Evolutionary conservation across 495 filamentous ascomycete genomes (phyloP).

Genomic region (Penicillium daleae): DNA sequence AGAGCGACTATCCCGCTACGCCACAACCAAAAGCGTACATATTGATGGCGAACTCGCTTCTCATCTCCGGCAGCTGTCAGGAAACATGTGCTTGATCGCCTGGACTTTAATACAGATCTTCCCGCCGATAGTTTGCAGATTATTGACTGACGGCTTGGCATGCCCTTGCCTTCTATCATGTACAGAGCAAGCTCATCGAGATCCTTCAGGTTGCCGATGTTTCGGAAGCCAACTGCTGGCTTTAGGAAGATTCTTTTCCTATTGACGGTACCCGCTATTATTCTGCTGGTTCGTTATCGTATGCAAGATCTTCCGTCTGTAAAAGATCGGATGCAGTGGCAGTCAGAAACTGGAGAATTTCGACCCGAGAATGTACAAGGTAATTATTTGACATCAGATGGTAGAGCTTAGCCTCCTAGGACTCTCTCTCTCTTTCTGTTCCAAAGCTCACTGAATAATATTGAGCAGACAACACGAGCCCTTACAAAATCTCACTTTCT

Average conservation of each 20-base stretch:
- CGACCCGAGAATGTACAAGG: neutral
- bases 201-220: neutral
- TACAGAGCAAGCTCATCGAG: neutral
- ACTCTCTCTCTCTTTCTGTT: neutral
- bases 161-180: neutral
- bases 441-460: neutral
- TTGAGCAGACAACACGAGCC: neutral
- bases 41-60: neutral
- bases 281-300: slow-evolving; percentile 2
- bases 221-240: neutral
- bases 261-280: neutral
- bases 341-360: neutral
- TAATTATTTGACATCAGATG: neutral
- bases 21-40: neutral
- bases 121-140: neutral
- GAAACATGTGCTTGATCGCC: neutral
- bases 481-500: neutral
- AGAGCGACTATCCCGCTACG: neutral
- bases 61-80: neutral
- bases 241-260: neutral
- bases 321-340: neutral
- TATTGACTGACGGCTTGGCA: neutral
- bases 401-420: neutral
- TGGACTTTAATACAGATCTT: neutral
- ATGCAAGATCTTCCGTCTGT: neutral